Conservation (phyloP, 306 rosid genomes). For the Ormosia semicastrata region DNA sequence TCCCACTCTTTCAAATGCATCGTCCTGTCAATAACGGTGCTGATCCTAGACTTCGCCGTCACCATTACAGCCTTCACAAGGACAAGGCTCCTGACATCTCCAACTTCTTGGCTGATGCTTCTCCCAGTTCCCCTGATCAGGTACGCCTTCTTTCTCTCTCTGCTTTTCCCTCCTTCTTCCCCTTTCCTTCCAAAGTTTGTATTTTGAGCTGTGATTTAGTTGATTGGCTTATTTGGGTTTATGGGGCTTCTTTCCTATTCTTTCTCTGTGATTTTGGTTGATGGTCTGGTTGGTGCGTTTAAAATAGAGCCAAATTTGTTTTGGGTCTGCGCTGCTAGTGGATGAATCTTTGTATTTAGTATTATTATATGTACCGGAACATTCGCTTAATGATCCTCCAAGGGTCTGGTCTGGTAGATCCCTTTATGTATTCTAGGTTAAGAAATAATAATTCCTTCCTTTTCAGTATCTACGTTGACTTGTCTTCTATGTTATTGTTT, state of each 20-base stretch:
- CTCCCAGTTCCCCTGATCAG: constrained; percentile 79
- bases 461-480: not conserved
- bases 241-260: constrained; percentile 18
- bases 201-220: not conserved
- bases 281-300: not conserved
- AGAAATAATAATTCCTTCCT: not conserved
- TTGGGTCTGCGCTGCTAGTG: not conserved
- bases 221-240: not conserved
- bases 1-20: constrained; percentile 65
- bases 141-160: constrained; percentile 24
- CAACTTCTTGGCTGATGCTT: constrained; percentile 60
- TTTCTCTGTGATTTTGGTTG: constrained; percentile 2
- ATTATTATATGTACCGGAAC: not conserved
- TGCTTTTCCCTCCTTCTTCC: not conserved
- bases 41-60: constrained; percentile 66
- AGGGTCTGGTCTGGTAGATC: not conserved
- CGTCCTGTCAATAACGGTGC: constrained; percentile 18
- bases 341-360: not conserved
- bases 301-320: not conserved
- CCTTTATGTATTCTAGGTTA: constrained; percentile 9
- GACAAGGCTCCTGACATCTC: constrained; percentile 64
- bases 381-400: not conserved
- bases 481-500: not conserved
- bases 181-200: not conserved
- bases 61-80: constrained; percentile 49